Evolutionary conservation across 768 basidiomycete species (phyloP), one percentile per base, ranked within the genome.

Genomic region (Mycena alexandri): DNA sequence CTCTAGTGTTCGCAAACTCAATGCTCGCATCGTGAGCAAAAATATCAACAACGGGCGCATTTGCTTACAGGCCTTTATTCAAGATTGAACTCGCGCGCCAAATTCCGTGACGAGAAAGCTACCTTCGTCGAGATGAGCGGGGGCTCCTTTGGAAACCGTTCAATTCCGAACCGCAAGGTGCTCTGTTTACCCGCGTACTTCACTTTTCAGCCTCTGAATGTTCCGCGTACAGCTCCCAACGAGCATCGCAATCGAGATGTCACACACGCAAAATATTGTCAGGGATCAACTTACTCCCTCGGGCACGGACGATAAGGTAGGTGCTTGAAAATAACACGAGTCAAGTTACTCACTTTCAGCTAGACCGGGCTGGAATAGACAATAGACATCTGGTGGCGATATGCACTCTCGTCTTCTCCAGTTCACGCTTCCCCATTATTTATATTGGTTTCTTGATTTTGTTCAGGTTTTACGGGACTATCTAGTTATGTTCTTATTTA

Each of bases 211-310:
- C 3, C 34, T 41, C 29, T 19, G 21, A 54, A 46, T 7, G 22
- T 17, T 1, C 4, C 12, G 5, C 34, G n/a, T 13, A 9, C 33
- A 63, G 61, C 46, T 22, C 22, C 52, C 51, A 19, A 47, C 43
- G 4, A 25, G 42, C 21, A 63, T 63, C n/a, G 61, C 61, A 10
- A 63, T 63, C 34, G 61, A 63, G 44, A 63, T 63, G 61, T 47
- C 61, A 22, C 52, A 17, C 24, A 63, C 53, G 1, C 52, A 33
- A 24, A 52, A 63, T 38, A 29, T 63, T 8, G 25, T 34, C 3
- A 24, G 52, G 22, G 61, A 61, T 14, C 46, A 21, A 21, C 34
- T 36, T 38, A 36, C 34, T 36, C 34, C 34, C 34, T 6, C 5
- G 5, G 34, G 34, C 5, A 36, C 12, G 34, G 34, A 36, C 34